Base-by-base conservation (phyloP, 805 yeast species). In the Metschnikowia noctiluminum region DNA sequence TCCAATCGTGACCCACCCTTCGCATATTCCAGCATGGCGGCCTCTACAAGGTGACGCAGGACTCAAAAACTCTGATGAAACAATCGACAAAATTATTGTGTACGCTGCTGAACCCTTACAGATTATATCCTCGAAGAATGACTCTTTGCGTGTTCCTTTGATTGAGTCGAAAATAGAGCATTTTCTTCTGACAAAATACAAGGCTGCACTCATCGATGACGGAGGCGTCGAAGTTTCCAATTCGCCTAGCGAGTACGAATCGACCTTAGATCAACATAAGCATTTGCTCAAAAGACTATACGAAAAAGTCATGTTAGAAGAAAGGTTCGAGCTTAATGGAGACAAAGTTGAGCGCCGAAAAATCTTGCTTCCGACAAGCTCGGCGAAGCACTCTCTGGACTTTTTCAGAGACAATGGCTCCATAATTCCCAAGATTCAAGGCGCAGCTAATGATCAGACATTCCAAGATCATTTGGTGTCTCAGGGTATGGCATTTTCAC, bases 401-500 rank as follows among this genome's bases (percentile, higher is more conserved):
- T 74, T 78, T 16, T 74, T 72, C 38, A 70, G 81, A 43, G 70
- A 71, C 3, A 71, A 70, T 13, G 78, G 78, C 1, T 56, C 65
- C 35, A 66, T 70, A 15, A 62, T 70, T 0, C 70, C 77, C 2
- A 68, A 70, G 44, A 65, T 73, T 3, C 82, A 80, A 28, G 80
- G 75, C 26, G 60, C 70, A 0, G 51, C 62, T 6, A 63, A 66
- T 34, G 62, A 64, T 14, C 73, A 74, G 13, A 80, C 91, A 0
- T 84, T 80, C 58, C 78, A 79, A 40, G 97, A 91, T 59, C 84
- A 87, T 63, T 68, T 94, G 28, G 64, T 89, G 0, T 78, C 84
- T 0, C 98, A 92, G 54, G 95, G 91, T 1, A 63, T 83, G 28
- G 76, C 81, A 39, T 79, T 89, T 56, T 79, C 96, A 6, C 84